These are phyloP conservation scores for Tricholoma matsutake DNA, from an alignment of 768 basidiomycete species.

Conservation along the genomic window DNA sequence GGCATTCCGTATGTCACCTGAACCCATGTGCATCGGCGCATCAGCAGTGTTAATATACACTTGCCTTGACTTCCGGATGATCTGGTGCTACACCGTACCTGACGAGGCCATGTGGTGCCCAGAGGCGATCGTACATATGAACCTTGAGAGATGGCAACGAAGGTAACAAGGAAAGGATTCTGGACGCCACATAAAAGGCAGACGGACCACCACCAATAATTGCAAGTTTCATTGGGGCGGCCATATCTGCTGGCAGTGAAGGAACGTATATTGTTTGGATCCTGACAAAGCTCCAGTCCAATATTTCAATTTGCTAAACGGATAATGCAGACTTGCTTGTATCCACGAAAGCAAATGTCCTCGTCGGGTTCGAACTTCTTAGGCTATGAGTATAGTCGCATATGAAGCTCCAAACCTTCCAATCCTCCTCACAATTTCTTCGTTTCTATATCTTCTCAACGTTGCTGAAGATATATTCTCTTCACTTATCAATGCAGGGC, in stretches of 20 bases:
- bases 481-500: conserved; percentile 37
- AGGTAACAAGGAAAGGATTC: conserved; percentile 68
- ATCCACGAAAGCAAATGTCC: not conserved
- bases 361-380: not conserved
- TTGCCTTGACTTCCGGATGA: conserved; percentile 95
- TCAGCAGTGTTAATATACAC: conserved; percentile 9
- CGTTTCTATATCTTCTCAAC: conserved; percentile 56
- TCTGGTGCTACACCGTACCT: conserved; percentile 97
- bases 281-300: no score
- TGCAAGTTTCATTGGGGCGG: conserved; percentile 62
- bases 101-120: conserved; percentile 93
- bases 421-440: conserved; percentile 43
- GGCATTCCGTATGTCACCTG: not conserved
- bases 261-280: not conserved
- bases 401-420: conserved; percentile 32
- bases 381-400: not conserved
- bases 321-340: no score
- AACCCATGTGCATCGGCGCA: conserved; percentile 2
- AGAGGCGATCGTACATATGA: conserved; percentile 89
- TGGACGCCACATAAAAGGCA: conserved; percentile 91
- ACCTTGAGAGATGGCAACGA: conserved; percentile 41
- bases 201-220: conserved; percentile 94
- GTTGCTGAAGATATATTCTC: conserved; percentile 41
- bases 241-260: no score
- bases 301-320: no score